A percentile compares a stretch with the other conserved stretches of the same genome.
Evolutionary conservation across 2,329 filamentous ascomycete genomes (phyloP).

Genomic region (Venturia carpophila): DNA sequence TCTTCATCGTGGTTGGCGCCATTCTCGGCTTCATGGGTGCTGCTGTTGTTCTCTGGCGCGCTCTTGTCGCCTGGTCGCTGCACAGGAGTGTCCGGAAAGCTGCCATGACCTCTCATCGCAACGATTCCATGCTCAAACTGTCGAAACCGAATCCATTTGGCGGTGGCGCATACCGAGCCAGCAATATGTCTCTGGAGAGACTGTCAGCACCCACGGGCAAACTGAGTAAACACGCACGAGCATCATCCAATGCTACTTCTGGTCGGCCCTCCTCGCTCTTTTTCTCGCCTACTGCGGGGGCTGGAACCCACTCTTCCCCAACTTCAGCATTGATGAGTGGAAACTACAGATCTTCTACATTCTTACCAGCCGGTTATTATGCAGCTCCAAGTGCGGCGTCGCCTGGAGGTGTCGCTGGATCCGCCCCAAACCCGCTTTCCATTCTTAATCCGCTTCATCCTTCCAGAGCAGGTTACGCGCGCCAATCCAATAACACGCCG

Average conservation of each 20-base stretch:
- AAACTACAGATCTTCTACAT: conserved; percentile 62
- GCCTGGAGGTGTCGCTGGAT: conserved; percentile 29
- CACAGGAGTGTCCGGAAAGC: conserved; percentile 86
- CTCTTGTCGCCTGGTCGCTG: conserved; percentile 78
- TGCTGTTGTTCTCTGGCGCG: conserved; percentile 80
- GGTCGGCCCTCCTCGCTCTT: conserved; percentile 48
- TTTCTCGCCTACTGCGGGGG: conserved; percentile 84
- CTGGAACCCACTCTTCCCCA: conserved; percentile 38
- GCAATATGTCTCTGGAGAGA: conserved; percentile 15
- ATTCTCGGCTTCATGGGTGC: conserved; percentile 76
- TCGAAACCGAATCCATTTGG: conserved; percentile 47
- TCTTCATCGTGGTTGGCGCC: conserved; percentile 91
- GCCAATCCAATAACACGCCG: conserved; percentile 21
- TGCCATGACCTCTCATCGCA: conserved; percentile 59
- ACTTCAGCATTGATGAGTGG: conserved; percentile 20
- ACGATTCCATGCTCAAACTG: conserved; percentile 50
- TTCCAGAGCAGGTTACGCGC: conserved; percentile 26
- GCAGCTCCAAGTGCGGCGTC: conserved; percentile 54
- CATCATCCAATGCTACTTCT: conserved; percentile 23
- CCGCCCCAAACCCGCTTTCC: conserved; percentile 20
- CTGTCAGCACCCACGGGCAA: conserved; percentile 18
- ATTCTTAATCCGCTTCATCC: conserved; percentile 26
- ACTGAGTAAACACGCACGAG: conserved; percentile 32
- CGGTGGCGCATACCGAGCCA: conserved; percentile 25
- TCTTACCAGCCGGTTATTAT: conserved; percentile 88